Evolutionary conservation across 306 rosid species (phyloP).

Genomic region (cucumber (Cucumis sativus)): DNA sequence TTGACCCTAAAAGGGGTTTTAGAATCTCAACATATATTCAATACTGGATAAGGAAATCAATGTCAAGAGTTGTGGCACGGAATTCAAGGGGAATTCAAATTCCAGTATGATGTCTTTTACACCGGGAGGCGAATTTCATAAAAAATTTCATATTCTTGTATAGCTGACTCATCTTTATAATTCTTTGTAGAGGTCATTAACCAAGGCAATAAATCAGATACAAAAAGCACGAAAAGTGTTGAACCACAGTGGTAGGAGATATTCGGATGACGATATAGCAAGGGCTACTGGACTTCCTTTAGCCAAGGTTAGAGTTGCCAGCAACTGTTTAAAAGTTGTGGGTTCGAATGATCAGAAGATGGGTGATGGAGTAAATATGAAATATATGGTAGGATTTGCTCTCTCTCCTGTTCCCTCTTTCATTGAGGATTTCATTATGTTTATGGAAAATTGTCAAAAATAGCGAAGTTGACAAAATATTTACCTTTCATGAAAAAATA

Average conservation of each 20-base stretch:
- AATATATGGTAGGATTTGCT: slow-evolving; percentile 43
- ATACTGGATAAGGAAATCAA: slow-evolving; percentile 83
- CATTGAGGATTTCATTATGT: neutral
- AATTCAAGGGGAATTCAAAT: slow-evolving; percentile 56
- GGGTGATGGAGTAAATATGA: slow-evolving; percentile 30
- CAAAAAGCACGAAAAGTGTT: slow-evolving; percentile 51
- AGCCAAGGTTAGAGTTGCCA: slow-evolving; percentile 63
- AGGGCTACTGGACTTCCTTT: slow-evolving; percentile 73
- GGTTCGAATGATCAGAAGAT: slow-evolving; percentile 68
- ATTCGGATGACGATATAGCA: slow-evolving; percentile 58
- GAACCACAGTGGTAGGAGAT: slow-evolving; percentile 25
- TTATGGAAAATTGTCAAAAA: too few relatives aligned
- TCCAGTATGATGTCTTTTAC: slow-evolving; percentile 47
- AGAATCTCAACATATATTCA: slow-evolving; percentile 87
- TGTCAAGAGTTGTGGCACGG: slow-evolving; percentile 53
- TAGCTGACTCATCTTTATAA: slow-evolving; percentile 20
- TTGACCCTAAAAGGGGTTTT: slow-evolving; percentile 64
- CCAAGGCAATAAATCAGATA: slow-evolving; percentile 62
- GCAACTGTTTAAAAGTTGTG: slow-evolving; percentile 60
- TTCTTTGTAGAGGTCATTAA: slow-evolving; percentile 44
- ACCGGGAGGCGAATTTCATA: neutral
- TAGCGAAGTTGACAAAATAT: too few relatives aligned
- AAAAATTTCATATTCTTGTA: slow-evolving; percentile 15
- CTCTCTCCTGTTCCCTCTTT: neutral
- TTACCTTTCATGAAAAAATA: too few relatives aligned